Evolutionary conservation across 2,329 filamentous ascomycete genomes (phyloP), one percentile per base, ranked within the genome.

Genomic region (Neoscytalidium dimidiatum): DNA sequence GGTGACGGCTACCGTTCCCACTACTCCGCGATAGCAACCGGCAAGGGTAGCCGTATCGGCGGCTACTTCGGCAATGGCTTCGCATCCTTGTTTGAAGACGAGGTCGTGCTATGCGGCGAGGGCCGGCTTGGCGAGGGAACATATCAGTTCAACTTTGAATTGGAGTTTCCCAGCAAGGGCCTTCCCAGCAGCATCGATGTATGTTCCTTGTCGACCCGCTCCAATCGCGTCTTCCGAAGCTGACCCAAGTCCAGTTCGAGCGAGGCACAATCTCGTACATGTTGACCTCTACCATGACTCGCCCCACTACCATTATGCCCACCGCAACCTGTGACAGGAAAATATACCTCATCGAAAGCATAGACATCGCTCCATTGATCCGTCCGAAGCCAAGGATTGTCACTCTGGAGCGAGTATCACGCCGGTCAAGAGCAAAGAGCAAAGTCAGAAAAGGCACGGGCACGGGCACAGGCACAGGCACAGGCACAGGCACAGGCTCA

Each of bases 131-230:
- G 90, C 60, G 85, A 90, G 52, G 90, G 90, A 43, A 86, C 86
- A 69, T 94, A 92, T 73, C 88, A 93, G 75, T 95, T 95, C 76
- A 88, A 90, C 66, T 92, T 92, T 70, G 87, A 92, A 71, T 79
- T 92, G 67, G 81, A 89, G 64, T 92, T 92, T 69, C 90, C 90
- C 2, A 81, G 85, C 57, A 85, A 87, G 70, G 86, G 85, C 4
- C 79, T 95, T 66, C 92, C 92, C n/a, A 97, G 92, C 78, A 97
- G 94, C 76, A 94, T 99, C 73, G 94, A 96, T 80, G 94, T 97
- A 85, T 74, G 91, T 69, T 41, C 17, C 31, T 28, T 17, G 26
- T 21, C 13, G 33, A n/a, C n/a, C 33, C 33, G 33, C 58, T 6
- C 21, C 17, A 11, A n/a, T 44, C 33, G 43, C 9, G n/a, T 33